A percentile compares a stretch with the other conserved stretches of the same genome.
These are phyloP conservation scores for Penicillium steckii DNA, from an alignment of 495 filamentous ascomycete genomes.

Conservation along the genomic window DNA sequence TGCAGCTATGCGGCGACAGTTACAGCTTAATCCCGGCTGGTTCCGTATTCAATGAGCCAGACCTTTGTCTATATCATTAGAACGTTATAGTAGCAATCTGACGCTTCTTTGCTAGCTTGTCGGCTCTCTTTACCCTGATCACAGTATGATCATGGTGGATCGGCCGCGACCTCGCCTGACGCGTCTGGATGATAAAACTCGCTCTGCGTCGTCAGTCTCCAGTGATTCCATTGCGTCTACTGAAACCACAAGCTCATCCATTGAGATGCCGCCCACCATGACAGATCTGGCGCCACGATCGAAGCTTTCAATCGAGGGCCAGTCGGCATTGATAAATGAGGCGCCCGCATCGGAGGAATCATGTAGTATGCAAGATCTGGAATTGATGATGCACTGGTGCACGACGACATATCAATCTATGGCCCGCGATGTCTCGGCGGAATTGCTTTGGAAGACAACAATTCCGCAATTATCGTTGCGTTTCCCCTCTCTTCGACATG, in stretches of 20 bases:
- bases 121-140: conserved; percentile 33
- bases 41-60: neutral
- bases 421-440: conserved; percentile 28
- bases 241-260: conserved; percentile 13
- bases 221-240: conserved; percentile 2
- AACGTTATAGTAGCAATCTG: too few species aligned
- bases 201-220: conserved; percentile 15
- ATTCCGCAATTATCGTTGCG: conserved; percentile 45
- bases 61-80: neutral
- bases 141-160: conserved; percentile 35
- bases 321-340: neutral
- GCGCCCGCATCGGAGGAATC: conserved; percentile 5
- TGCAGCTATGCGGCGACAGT: neutral
- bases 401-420: conserved; percentile 44
- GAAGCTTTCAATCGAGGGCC: neutral
- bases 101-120: neutral
- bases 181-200: conserved; percentile 23
- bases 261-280: neutral
- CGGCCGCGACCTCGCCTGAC: conserved; percentile 24
- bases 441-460: conserved; percentile 43
- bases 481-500: conserved; percentile 48
- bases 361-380: conserved; percentile 33
- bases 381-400: conserved; percentile 49
- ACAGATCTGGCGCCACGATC: conserved; percentile 2
- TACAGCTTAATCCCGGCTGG: neutral